Base-by-base conservation (phyloP, 2,329 filamentous ascomycete genomes). In the Colletotrichum gloeosporioides region DNA sequence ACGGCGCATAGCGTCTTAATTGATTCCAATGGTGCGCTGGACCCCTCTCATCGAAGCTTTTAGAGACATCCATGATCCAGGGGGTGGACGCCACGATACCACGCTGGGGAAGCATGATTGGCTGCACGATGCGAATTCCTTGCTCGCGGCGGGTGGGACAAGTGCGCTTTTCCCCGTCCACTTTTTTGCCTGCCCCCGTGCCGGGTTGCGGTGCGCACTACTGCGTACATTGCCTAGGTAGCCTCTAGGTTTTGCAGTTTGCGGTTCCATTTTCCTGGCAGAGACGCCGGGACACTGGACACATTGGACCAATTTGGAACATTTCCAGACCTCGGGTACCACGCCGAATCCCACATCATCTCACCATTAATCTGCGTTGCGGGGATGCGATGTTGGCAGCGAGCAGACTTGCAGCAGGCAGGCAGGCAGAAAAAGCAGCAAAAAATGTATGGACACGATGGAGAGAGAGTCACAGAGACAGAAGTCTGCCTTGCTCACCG, bases 181-280 rank as follows among this genome's bases (percentile, higher is more conserved):
- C 72, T 66, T 72, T 71, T 63, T 31, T 68, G 25, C 53, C 73
- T 75, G 73, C 39, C 73, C 53, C 73, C 62, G 61, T 55, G 44
- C 36, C 53, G 34, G 69, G 18, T 57, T 69, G 29, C 36, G 36
- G 12, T 25, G 6, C 27, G 49, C 69, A 44, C n/a, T 31, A 22
- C 22, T 22, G 22, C 22, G 22, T 22, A 39, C 36, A 39, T 39
- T 39, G 36, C 36, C 36, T 39, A 18, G 36, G 36, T 39, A 39
- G 36, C 36, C 15, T 39, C 36, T 18, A n/a, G 39, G 39, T 27
- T 29, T 53, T 53, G 53, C 27, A 53, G n/a, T 22, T 13, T 62
- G 29, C 10, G 5, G 29, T 29, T 44, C 39, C 39, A n/a, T 49
- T 66, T 66, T 66, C 34, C 66, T 64, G 32, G 67, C 67, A 74